phyloP scores from a whole-genome alignment of 2,329 filamentous ascomycete genomes.

The Aureobasidium leucospermi region DNA sequence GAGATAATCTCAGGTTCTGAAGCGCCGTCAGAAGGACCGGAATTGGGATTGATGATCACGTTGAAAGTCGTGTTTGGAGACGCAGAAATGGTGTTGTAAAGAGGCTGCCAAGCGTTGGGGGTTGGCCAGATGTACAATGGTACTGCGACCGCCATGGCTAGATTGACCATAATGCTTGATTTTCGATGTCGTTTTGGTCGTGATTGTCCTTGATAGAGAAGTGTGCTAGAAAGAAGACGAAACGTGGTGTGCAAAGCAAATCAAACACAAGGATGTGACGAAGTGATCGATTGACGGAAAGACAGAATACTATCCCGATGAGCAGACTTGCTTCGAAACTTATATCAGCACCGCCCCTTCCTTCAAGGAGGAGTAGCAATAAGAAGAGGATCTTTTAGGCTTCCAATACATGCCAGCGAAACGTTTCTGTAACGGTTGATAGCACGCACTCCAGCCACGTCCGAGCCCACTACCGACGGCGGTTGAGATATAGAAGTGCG shows the following conservation, averaged over 20 bases:
- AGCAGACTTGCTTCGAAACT: not conserved
- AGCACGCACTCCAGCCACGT: not conserved
- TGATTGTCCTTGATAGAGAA: too few species aligned
- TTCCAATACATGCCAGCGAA: constrained; percentile 5
- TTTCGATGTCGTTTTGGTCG: not conserved
- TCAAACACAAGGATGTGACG: not conserved
- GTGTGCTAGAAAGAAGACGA: not conserved
- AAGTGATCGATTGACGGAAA: not conserved
- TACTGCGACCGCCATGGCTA: constrained; percentile 13
- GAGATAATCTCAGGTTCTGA: constrained; percentile 21
- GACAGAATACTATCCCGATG: not conserved
- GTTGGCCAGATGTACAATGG: constrained; percentile 17
- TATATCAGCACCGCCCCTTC: not conserved
- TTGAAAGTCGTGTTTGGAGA: constrained; percentile 24
- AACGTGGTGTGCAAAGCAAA: not conserved
- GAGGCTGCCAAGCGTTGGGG: constrained; percentile 15
- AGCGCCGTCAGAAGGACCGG: constrained; percentile 18
- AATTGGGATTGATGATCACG: constrained; percentile 24
- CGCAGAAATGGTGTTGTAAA: constrained; percentile 16
- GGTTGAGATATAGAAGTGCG: not conserved
- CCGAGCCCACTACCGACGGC: not conserved
- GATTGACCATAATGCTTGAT: constrained; percentile 10
- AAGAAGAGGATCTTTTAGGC: not conserved
- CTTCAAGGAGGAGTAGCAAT: not conserved
- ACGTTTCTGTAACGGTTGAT: constrained; percentile 4